Conservation (phyloP, 352 stramenopile species). For the Phytophthora melonis region DNA sequence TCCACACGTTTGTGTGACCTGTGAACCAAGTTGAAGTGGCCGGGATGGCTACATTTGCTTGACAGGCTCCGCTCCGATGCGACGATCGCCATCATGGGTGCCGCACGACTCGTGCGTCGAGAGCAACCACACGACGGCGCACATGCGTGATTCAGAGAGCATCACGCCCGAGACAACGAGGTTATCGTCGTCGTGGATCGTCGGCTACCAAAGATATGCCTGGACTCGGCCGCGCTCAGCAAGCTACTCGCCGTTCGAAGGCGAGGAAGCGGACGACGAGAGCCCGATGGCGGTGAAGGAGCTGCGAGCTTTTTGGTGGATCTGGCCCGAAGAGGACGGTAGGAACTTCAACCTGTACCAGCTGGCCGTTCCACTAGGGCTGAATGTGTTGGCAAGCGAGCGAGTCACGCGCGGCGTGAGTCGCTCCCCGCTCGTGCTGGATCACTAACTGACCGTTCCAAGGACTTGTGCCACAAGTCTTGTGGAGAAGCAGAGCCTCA, state of each 20-base stretch:
- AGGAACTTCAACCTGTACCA: slow-evolving; percentile 18
- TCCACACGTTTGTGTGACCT: no score
- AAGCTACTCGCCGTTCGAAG: slow-evolving; percentile 15
- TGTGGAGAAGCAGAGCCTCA: not conserved
- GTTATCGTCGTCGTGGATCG: not conserved
- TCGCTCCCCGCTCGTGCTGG: not conserved
- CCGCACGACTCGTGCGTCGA: slow-evolving; percentile 15
- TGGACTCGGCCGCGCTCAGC: slow-evolving; percentile 2
- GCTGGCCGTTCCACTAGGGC: slow-evolving; percentile 9
- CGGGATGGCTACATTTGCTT: slow-evolving; percentile 25
- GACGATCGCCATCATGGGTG: slow-evolving; percentile 16
- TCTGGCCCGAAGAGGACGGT: not conserved
- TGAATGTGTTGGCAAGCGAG: not conserved
- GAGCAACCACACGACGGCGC: not conserved
- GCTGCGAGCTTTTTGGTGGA: not conserved
- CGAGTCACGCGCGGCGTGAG: slow-evolving; percentile 12
- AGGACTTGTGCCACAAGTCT: no score
- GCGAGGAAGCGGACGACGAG: slow-evolving; percentile 5
- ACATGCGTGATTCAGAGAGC: not conserved
- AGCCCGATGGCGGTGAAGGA: not conserved
- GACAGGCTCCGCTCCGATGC: slow-evolving; percentile 1
- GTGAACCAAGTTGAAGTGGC: not conserved
- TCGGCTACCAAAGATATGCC: not conserved
- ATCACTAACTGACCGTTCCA: slow-evolving; percentile 15
- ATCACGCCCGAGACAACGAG: not conserved